Conservation (phyloP, 2,329 filamentous ascomycete genomes). For the Claviceps africana region DNA sequence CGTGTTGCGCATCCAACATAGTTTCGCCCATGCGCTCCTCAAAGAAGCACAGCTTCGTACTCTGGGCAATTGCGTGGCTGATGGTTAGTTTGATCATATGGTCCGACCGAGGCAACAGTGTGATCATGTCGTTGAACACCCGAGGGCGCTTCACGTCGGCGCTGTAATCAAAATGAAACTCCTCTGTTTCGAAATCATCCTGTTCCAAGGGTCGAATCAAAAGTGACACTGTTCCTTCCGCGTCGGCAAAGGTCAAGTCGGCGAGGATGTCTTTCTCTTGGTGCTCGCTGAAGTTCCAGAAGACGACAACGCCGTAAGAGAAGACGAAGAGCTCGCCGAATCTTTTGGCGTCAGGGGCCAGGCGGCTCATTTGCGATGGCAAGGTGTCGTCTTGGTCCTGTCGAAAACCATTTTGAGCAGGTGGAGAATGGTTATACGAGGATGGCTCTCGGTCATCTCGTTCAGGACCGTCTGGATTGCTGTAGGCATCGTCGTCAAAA, state of each 20-base stretch:
- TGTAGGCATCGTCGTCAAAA: slow-evolving; percentile 58
- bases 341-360: slow-evolving; percentile 57
- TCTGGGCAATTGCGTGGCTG: slow-evolving; percentile 93
- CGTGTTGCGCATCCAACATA: slow-evolving; percentile 83
- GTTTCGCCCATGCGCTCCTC: slow-evolving; percentile 92
- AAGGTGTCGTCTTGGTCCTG: slow-evolving; percentile 25
- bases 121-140: slow-evolving; percentile 99
- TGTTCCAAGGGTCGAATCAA: slow-evolving; percentile 70
- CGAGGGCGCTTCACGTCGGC: slow-evolving; percentile 70
- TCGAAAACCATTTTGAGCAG: slow-evolving; percentile 16
- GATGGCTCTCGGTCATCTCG: slow-evolving; percentile 14
- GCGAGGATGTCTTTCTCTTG: slow-evolving; percentile 96
- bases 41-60: slow-evolving; percentile 90
- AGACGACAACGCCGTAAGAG: slow-evolving; percentile 91
- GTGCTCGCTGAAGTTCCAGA: slow-evolving; percentile 95
- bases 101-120: slow-evolving; percentile 72
- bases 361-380: slow-evolving; percentile 39
- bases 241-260: slow-evolving; percentile 77
- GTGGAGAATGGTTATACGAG: slow-evolving; percentile 19
- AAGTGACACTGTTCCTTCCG: slow-evolving; percentile 49
- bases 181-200: slow-evolving; percentile 90
- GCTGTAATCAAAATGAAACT: slow-evolving; percentile 98
- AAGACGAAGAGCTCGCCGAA: slow-evolving; percentile 96
- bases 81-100: slow-evolving; percentile 99
- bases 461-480: slow-evolving; percentile 18